These are phyloP conservation scores for Brassica balearica DNA, from an alignment of 441 rosid species.

Conservation along the genomic window DNA sequence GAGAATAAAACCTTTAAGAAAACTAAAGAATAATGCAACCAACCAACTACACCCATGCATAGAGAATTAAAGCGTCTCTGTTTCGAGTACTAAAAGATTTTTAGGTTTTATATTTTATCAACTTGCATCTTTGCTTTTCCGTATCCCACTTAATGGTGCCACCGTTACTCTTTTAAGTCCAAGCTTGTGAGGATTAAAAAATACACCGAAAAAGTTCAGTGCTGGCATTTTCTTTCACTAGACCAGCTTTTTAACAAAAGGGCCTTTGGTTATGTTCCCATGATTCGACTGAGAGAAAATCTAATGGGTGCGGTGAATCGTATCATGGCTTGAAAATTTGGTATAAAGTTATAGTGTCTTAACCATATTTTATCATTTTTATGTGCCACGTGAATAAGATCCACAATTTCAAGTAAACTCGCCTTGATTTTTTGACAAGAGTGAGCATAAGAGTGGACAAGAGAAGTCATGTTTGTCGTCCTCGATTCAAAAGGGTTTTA, in stretches of 20 bases:
- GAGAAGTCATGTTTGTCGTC: constrained; percentile 40
- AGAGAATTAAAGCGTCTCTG: constrained; percentile 33
- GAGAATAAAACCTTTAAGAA: neutral
- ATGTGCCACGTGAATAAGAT: constrained; percentile 34
- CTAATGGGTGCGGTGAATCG: constrained; percentile 30
- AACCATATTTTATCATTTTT: neutral
- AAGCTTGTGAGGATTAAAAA: constrained; percentile 14
- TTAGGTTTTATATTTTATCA: constrained; percentile 19
- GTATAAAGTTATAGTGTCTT: constrained; percentile 6
- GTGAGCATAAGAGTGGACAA: constrained; percentile 12
- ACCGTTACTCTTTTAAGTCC: constrained; percentile 32
- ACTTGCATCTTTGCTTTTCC: constrained; percentile 38
- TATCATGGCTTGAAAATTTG: constrained; percentile 12
- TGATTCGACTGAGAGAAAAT: constrained; percentile 30
- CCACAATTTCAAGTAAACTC: constrained; percentile 19
- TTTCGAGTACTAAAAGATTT: constrained; percentile 14
- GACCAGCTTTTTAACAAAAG: constrained; percentile 34
- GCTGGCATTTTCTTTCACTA: constrained; percentile 36
- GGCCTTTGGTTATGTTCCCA: constrained; percentile 34
- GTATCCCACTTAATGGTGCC: constrained; percentile 29
- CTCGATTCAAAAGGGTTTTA: constrained; percentile 21
- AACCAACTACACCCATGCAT: constrained; percentile 44
- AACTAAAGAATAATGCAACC: constrained; percentile 31
- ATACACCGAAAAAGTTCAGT: constrained; percentile 29
- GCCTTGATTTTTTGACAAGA: constrained; percentile 30